Evolutionary conservation across 140 eudicot species (phyloP).

Genomic region (Oenanthe javanica): DNA sequence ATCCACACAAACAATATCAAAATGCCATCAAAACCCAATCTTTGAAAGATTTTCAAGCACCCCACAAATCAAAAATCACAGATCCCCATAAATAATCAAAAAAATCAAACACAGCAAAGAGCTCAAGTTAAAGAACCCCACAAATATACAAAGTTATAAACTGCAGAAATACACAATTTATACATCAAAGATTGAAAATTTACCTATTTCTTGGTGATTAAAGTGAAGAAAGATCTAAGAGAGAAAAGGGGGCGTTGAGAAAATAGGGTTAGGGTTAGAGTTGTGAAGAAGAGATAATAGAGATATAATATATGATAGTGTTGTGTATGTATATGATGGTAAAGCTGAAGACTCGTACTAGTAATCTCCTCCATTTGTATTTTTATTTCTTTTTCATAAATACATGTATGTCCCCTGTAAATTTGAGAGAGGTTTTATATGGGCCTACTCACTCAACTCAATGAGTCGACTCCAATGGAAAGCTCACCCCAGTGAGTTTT

Average conservation of each 20-base stretch:
- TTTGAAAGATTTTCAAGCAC: background rate
- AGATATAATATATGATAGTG: background rate
- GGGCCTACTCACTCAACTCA: constrained; percentile 6
- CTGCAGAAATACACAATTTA: background rate
- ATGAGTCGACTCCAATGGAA: constrained; percentile 20
- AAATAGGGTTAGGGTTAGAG: constrained; percentile 10
- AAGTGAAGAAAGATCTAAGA: constrained; percentile 8
- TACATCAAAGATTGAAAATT: background rate
- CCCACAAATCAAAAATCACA: constrained; percentile 5
- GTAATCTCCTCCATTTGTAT: constrained; percentile 15
- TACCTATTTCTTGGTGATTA: constrained; percentile 15
- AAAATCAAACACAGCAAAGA: background rate
- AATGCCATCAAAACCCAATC: constrained; percentile 3
- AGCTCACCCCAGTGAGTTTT: background rate
- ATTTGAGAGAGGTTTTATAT: constrained; percentile 22
- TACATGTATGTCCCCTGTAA: constrained; percentile 16
- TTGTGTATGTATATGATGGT: constrained; percentile 10
- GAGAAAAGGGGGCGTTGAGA: background rate
- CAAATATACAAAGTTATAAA: background rate
- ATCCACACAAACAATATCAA: background rate
- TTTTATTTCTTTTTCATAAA: background rate
- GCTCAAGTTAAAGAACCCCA: background rate
- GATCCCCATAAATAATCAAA: background rate
- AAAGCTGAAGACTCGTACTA: constrained; percentile 12
- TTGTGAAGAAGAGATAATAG: background rate